Evolutionary conservation across 192 early-diverging fungal species (phyloP).

Genomic region (Obelidium mucronatum): DNA sequence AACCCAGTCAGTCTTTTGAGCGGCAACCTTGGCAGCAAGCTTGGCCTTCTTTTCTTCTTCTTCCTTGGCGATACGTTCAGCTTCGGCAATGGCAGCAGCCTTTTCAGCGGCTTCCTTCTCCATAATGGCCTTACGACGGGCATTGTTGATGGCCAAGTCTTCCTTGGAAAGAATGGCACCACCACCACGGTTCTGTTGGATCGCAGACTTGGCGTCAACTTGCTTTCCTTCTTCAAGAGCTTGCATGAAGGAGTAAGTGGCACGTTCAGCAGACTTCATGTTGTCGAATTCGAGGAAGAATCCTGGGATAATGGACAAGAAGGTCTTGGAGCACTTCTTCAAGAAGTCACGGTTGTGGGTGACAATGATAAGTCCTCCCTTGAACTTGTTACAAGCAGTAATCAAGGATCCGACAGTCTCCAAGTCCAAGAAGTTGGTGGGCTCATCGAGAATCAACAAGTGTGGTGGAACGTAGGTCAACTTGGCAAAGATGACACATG

Average conservation of each 20-base stretch:
- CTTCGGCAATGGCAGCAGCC: slow-evolving; percentile 74
- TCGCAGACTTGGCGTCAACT: slow-evolving; percentile 34
- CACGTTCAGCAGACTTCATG: slow-evolving; percentile 42
- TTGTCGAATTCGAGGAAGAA: slow-evolving; percentile 41
- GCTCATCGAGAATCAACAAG: slow-evolving; percentile 81
- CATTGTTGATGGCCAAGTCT: slow-evolving; percentile 76
- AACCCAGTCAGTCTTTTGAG: slow-evolving; percentile 30
- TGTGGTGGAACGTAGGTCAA: slow-evolving; percentile 85
- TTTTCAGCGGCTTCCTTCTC: slow-evolving; percentile 69
- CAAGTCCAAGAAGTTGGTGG: slow-evolving; percentile 78
- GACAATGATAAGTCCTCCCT: slow-evolving; percentile 83
- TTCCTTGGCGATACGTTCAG: slow-evolving; percentile 31
- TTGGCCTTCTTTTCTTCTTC: slow-evolving; percentile 31
- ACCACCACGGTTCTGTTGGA: slow-evolving; percentile 62
- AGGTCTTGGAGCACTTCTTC: slow-evolving; percentile 55
- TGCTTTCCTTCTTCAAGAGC: slow-evolving; percentile 40
- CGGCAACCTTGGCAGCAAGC: slow-evolving; percentile 30
- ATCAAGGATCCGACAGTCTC: slow-evolving; percentile 79
- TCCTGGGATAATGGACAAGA: slow-evolving; percentile 43
- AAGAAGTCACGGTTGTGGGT: slow-evolving; percentile 86
- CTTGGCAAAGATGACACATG: slow-evolving; percentile 82
- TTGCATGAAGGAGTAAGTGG: slow-evolving; percentile 39
- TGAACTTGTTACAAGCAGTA: slow-evolving; percentile 73
- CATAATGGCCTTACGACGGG: slow-evolving; percentile 70
- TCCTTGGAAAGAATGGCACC: slow-evolving; percentile 80